Evolutionary conservation across 495 filamentous ascomycete species (phyloP), one percentile per base, ranked within the genome.

Genomic region (Penicillium riverlandense): DNA sequence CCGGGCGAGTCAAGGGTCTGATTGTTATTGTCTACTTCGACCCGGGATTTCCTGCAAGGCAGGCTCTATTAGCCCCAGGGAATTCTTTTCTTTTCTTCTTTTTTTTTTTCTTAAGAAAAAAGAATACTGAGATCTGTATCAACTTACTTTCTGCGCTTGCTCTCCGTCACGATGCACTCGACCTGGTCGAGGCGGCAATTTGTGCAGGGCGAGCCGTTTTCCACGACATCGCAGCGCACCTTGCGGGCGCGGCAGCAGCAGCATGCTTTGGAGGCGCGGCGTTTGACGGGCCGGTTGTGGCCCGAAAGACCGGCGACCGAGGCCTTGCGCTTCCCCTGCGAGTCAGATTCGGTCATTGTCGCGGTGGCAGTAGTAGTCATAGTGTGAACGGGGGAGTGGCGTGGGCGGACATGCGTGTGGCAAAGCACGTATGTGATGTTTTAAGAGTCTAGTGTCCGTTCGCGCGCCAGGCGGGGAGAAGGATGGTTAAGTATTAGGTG

Each of bases 221-320:
- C 87, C 36, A 90, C 86, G 47, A 95, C 90, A 69, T 96, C 88
- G 68, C 90, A 96, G 38, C 90, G 76, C n/a, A 96, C 90, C 63
- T 96, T 96, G 53, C 90, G 80, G 16, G 85, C 78, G 42, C 90
- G 76, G 57, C 90, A 96, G 51, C 83, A 86, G 52, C 86, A 84
- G 58, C 90, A 96, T 15, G 90, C 90, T 43, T 90, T 85, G 7
- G 89, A 85, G 3, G 90, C 90, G 50, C 90, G 76, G 42, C 90
- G 71, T 63, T 96, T 96, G 16, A 86, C 82, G 11, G 80, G 76
- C 29, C 82, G 72, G 40, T 64, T 60, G 50, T 64, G 61, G 27
- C 54, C 56, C 13, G 65, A 50, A 4, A 71, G 59, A 10, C 67
- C 62, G 10, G 69, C 66, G 13, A 58, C 54, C 0, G 68, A 71